Conservation (phyloP, 768 basidiomycete species). For the Boletus edulis region DNA sequence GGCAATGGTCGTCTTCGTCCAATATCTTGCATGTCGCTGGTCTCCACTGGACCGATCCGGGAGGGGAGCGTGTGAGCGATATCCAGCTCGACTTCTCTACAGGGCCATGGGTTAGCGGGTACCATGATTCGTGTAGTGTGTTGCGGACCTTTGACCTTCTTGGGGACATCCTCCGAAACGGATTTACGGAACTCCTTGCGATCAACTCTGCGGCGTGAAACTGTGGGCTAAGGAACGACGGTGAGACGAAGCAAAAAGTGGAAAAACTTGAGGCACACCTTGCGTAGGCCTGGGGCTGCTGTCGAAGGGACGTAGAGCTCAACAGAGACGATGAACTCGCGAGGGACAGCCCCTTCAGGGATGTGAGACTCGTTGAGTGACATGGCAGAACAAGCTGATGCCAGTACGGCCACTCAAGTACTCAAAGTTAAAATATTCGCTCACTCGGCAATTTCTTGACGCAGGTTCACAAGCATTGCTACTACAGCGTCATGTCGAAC, state of each 20-base stretch:
- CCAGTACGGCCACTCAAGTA: too few species aligned
- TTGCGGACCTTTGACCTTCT: conserved; percentile 59
- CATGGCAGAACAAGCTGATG: conserved; percentile 8
- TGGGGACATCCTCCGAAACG: conserved; percentile 41
- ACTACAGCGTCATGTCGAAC: conserved; percentile 2
- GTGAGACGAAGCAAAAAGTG: conserved; percentile 6
- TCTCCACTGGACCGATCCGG: conserved; percentile 65
- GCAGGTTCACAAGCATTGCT: neutral
- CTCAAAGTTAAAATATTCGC: neutral
- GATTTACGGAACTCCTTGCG: conserved; percentile 42
- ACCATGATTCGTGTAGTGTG: neutral
- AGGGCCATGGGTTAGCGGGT: conserved; percentile 1
- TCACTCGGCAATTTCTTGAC: neutral
- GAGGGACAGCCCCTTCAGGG: conserved; percentile 13
- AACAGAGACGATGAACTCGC: conserved; percentile 59
- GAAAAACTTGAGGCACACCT: conserved; percentile 40
- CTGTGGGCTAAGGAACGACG: conserved; percentile 36
- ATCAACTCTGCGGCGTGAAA: conserved; percentile 53
- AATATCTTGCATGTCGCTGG: conserved; percentile 66
- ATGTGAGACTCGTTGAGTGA: conserved; percentile 5
- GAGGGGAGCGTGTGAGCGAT: conserved; percentile 48
- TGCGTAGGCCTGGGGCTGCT: conserved; percentile 50
- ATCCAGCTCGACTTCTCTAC: conserved; percentile 77
- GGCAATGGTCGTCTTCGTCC: conserved; percentile 65
- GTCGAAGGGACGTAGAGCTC: conserved; percentile 61